Percentiles rank a stretch among this genome's conserved stretches.
These are phyloP conservation scores for Protomyces inouyei DNA, from an alignment of 1,139 yeast species.

Conservation along the genomic window DNA sequence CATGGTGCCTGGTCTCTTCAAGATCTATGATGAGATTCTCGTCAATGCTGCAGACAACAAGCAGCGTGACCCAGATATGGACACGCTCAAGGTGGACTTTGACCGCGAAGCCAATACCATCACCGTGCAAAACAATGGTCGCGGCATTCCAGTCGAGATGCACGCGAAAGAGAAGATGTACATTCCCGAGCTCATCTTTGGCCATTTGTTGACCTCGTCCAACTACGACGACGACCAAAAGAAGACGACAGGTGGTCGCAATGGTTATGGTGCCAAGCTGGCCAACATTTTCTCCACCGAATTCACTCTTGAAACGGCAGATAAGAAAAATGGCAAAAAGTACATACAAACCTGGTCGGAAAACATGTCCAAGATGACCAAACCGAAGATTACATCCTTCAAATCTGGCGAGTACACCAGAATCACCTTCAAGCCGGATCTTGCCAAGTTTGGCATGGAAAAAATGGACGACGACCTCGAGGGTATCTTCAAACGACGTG, in stretches of 20 bases:
- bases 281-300: slow-evolving; percentile 89
- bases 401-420: slow-evolving; percentile 74
- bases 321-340: slow-evolving; percentile 54
- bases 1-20: slow-evolving; percentile 92
- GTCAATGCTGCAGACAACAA: slow-evolving; percentile 99
- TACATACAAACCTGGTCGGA: slow-evolving; percentile 81
- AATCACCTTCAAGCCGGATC: slow-evolving; percentile 84
- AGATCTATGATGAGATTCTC: slow-evolving; percentile 92
- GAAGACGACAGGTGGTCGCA: slow-evolving; percentile 98
- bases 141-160: slow-evolving; percentile 91
- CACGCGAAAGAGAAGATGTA: slow-evolving; percentile 86
- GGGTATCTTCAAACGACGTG: slow-evolving; percentile 85
- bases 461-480: slow-evolving; percentile 73
- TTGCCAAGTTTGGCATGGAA: slow-evolving; percentile 77
- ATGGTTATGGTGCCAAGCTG: slow-evolving; percentile 95
- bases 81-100: slow-evolving; percentile 70
- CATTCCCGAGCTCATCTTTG: slow-evolving; percentile 94
- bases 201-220: slow-evolving; percentile 88
- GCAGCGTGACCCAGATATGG: slow-evolving; percentile 90
- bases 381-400: slow-evolving; percentile 66
- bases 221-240: slow-evolving; percentile 93
- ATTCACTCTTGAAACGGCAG: slow-evolving; percentile 86
- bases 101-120: slow-evolving; percentile 70
- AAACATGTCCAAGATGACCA: slow-evolving; percentile 75
- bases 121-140: slow-evolving; percentile 85